These are phyloP conservation scores for Daldinia caldariorum DNA, from an alignment of 495 filamentous ascomycete genomes.

Conservation along the genomic window DNA sequence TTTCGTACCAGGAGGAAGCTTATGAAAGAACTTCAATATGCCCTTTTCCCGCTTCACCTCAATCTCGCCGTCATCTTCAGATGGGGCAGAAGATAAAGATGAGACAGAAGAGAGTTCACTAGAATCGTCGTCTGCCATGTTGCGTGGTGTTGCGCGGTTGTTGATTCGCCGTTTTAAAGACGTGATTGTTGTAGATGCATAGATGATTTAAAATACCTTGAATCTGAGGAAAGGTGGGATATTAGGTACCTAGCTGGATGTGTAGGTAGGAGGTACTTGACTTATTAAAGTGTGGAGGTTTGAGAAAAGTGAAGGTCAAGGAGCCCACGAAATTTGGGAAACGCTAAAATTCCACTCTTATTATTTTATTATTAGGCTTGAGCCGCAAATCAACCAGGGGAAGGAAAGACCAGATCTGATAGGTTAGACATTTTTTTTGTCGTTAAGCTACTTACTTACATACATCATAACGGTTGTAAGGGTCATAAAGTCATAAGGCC, in stretches of 20 bases:
- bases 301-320: constrained; percentile 15
- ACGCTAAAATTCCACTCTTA: constrained; percentile 48
- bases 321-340: constrained; percentile 27
- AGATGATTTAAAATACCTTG: not conserved
- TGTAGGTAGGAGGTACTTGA: not conserved
- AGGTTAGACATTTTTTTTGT: constrained; percentile 38
- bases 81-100: constrained; percentile 63
- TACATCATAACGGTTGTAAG: too few species aligned
- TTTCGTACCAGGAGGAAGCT: constrained; percentile 52
- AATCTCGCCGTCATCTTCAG: constrained; percentile 61
- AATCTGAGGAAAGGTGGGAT: constrained; percentile 30
- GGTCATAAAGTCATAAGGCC: too few species aligned
- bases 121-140: constrained; percentile 64
- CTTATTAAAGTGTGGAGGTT: constrained; percentile 24
- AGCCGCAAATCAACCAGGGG: constrained; percentile 48
- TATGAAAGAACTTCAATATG: constrained; percentile 68
- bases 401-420: constrained; percentile 44
- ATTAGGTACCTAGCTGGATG: constrained; percentile 5
- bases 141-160: not conserved
- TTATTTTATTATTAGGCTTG: constrained; percentile 41
- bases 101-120: constrained; percentile 66
- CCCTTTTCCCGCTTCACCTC: constrained; percentile 61
- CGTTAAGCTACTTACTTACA: constrained; percentile 34
- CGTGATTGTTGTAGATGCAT: constrained; percentile 11
- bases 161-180: constrained; percentile 3